phyloP scores from a whole-genome alignment of 495 filamentous ascomycete species.

The Podospora tetraspora region DNA sequence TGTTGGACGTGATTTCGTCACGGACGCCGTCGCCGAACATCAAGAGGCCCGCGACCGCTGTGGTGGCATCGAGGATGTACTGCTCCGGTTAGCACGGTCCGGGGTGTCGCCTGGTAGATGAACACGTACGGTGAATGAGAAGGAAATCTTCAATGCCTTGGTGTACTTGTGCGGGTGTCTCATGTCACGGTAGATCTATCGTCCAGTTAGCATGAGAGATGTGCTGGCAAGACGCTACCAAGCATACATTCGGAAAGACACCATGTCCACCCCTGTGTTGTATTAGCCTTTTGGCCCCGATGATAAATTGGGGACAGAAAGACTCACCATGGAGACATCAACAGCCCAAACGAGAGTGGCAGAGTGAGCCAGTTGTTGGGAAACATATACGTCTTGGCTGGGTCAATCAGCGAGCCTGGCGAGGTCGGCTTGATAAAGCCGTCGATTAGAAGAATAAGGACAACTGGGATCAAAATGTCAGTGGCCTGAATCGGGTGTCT shows the following conservation, averaged over 20 bases:
- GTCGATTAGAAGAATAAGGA: constrained; percentile 73
- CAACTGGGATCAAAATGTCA: constrained; percentile 50
- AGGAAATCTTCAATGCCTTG: constrained; percentile 71
- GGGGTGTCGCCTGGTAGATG: not conserved
- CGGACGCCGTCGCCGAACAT: constrained; percentile 88
- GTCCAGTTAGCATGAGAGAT: not conserved
- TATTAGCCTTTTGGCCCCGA: constrained; percentile 3
- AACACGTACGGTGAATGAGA: constrained; percentile 73
- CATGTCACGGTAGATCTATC: constrained; percentile 90
- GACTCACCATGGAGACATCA: constrained; percentile 82
- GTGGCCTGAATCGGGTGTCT: not conserved
- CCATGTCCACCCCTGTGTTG: constrained; percentile 65
- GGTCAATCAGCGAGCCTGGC: constrained; percentile 79
- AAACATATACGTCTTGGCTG: constrained; percentile 73
- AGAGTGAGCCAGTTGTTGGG: constrained; percentile 83
- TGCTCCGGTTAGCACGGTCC: constrained; percentile 25
- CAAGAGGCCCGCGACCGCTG: constrained; percentile 75
- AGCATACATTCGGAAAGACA: constrained; percentile 75
- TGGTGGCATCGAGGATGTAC: constrained; percentile 72
- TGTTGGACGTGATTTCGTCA: constrained; percentile 87
- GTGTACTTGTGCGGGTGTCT: constrained; percentile 83
- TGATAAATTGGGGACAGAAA: not conserved
- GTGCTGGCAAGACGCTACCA: not conserved
- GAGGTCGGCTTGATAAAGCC: constrained; percentile 73
- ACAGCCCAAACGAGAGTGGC: constrained; percentile 87